These are phyloP conservation scores for Pyrrhoderma noxium DNA, from an alignment of 1,284 basidiomycete species.

Conservation along the genomic window DNA sequence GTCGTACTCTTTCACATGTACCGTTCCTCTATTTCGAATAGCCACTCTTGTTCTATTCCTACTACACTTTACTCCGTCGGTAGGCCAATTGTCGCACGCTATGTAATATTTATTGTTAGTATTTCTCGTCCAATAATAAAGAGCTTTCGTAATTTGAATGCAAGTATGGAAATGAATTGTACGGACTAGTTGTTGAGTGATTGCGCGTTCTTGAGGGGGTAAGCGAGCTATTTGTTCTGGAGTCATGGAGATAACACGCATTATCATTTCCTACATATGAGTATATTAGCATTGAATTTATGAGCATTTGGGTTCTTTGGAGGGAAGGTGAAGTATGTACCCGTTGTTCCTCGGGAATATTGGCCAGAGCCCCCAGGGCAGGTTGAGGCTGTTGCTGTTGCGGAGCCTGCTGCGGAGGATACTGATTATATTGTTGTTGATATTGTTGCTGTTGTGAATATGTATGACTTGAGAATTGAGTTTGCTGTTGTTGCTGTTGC, in stretches of 20 bases:
- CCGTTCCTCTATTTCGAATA: neutral
- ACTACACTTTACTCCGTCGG: slow-evolving; percentile 8
- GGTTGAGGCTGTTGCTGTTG: slow-evolving; percentile 4
- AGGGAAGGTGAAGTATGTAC: neutral
- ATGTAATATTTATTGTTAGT: slow-evolving; percentile 2
- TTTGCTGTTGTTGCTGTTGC: no score
- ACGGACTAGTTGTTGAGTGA: slow-evolving; percentile 16
- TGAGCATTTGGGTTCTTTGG: neutral
- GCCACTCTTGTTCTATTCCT: neutral
- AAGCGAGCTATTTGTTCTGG: slow-evolving; percentile 15
- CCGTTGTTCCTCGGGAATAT: slow-evolving; percentile 16
- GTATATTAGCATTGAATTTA: neutral
- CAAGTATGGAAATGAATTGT: neutral
- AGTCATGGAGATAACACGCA: slow-evolving; percentile 17
- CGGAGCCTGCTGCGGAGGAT: neutral
- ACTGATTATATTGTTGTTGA: slow-evolving; percentile 1
- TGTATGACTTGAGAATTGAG: no score
- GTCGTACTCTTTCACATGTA: neutral
- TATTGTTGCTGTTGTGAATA: neutral
- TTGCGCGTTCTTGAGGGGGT: slow-evolving; percentile 16
- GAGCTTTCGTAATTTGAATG: no score
- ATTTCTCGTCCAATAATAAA: neutral
- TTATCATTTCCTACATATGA: slow-evolving; percentile 15
- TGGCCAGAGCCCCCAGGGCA: slow-evolving; percentile 4
- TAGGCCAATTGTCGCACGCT: slow-evolving; percentile 16